Evolutionary conservation across 495 filamentous ascomycete species (phyloP), one percentile per base, ranked within the genome.

Genomic region (Neurospora hispaniola): DNA sequence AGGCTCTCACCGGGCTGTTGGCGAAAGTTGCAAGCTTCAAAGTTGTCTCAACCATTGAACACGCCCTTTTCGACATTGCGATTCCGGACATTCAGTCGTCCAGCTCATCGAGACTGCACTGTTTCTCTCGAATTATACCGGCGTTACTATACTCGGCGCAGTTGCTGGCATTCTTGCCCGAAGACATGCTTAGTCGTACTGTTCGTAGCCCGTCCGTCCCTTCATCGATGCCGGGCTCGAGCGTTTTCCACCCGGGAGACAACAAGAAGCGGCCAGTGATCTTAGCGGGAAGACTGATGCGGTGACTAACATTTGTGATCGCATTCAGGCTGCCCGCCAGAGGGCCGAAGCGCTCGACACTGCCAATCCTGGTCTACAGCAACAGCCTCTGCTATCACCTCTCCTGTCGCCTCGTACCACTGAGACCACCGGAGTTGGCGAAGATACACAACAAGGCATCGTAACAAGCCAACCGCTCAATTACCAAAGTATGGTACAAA

Each of bases 401-500:
- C 27, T 38, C 35, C 35, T 18, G 43, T 39, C 18, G 31, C 43
- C 23, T 73, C 73, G 10, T 42, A 72, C 74, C 76, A 76, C 73
- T 80, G 73, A 12, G 76, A 79, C 23, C 73, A 75, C 27, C 42
- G 66, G 54, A 62, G 54, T 16, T 27, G 54, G 54, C 7, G 54
- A 35, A 62, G 23, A 12, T 31, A 20, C 31, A 68, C 35, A 38
- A 79, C 69, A 75, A 78, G 81, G 76, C 73, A 76, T 83, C 68
- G 78, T 80, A 20, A 79, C 71, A 39, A 76, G 76, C 46, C 76
- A 76, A 71, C 79, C 80, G 40, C 69, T 79, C 2, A 79, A 82
- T 72, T 85, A 85, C 74, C 82, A 80, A 69, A 76, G 70, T 73
- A 82, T 78, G 14, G 73, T 74, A 20, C 78, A 74, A 42, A 76